Conservation (phyloP, 129 eudicot species). For the Flaveria brownii region DNA sequence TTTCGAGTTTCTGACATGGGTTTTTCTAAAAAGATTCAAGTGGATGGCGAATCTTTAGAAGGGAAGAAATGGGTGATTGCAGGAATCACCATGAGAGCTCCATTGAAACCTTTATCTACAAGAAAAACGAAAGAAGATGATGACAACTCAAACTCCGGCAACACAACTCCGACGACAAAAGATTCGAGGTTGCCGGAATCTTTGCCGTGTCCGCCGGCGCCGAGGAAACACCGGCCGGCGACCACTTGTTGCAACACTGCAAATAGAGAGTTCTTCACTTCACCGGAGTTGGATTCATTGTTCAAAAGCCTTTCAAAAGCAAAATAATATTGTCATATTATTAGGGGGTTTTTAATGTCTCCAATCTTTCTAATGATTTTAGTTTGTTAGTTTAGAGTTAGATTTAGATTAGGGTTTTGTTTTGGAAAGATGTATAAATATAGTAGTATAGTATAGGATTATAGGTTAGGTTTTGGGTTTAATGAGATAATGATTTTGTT, state of each 20-base stretch:
- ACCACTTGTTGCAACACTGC: conserved; percentile 48
- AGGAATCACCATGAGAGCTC: conserved; percentile 35
- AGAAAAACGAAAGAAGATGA: conserved; percentile 1
- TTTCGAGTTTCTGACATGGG: conserved; percentile 24
- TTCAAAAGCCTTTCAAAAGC: conserved; percentile 46
- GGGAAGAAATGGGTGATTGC: conserved; percentile 37
- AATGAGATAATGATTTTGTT: conserved; percentile 36
- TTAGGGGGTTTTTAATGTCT: background rate
- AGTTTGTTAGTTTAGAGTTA: background rate
- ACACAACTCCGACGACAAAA: conserved; percentile 71
- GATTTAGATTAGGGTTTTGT: conserved; percentile 30
- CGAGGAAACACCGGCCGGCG: conserved; percentile 64
- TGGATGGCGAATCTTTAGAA: conserved; percentile 34
- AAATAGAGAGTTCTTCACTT: conserved; percentile 59
- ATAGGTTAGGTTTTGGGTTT: conserved; percentile 35
- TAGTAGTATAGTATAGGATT: conserved; percentile 27
- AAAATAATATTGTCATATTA: conserved; percentile 33
- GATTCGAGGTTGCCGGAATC: conserved; percentile 62
- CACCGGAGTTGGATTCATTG: conserved; percentile 75
- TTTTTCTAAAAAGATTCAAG: conserved; percentile 35
- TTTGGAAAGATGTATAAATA: conserved; percentile 39
- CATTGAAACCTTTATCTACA: conserved; percentile 27
- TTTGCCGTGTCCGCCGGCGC: conserved; percentile 67
- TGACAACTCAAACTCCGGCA: conserved; percentile 23
- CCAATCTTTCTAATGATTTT: background rate